A percentile compares a stretch with the other conserved stretches of the same genome.
Conservation (phyloP, 768 basidiomycete species). For the Mycena metata region DNA sequence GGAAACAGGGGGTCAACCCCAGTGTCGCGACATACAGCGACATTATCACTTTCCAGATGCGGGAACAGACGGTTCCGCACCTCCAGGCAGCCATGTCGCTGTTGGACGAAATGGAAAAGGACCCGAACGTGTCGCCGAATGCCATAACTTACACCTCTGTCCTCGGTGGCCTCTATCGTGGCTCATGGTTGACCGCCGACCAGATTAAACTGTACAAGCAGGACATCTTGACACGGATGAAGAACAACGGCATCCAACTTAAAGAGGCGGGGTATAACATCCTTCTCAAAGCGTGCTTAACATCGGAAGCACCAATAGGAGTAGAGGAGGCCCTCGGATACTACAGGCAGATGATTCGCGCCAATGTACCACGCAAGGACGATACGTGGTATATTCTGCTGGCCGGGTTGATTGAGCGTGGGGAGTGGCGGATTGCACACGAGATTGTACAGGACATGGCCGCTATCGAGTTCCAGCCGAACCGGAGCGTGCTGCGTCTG, state of each 20-base stretch:
- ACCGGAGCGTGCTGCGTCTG: slow-evolving; percentile 61
- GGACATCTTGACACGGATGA: slow-evolving; percentile 72
- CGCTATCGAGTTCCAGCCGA: slow-evolving; percentile 58
- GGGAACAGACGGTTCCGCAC: slow-evolving; percentile 63
- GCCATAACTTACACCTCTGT: slow-evolving; percentile 89
- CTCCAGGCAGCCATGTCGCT: slow-evolving; percentile 77
- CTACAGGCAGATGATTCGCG: slow-evolving; percentile 71
- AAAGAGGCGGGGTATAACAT: slow-evolving; percentile 82
- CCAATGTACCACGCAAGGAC: slow-evolving; percentile 61
- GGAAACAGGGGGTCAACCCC: slow-evolving; percentile 76
- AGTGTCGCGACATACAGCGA: slow-evolving; percentile 84
- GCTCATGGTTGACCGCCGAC: slow-evolving; percentile 60
- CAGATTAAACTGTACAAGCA: slow-evolving; percentile 61
- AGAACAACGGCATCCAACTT: slow-evolving; percentile 62
- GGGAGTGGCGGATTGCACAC: slow-evolving; percentile 72
- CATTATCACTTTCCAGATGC: slow-evolving; percentile 83
- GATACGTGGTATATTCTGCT: slow-evolving; percentile 87
- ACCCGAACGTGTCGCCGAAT: slow-evolving; percentile 68
- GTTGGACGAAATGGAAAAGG: slow-evolving; percentile 80
- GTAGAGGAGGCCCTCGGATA: slow-evolving; percentile 68
- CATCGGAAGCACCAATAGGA: slow-evolving; percentile 63
- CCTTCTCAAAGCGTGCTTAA: slow-evolving; percentile 77
- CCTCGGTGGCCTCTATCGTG: slow-evolving; percentile 78
- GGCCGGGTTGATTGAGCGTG: slow-evolving; percentile 68
- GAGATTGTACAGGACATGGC: slow-evolving; percentile 75